A percentile compares a stretch with the other conserved stretches of the same genome.
These are phyloP conservation scores for Cutaneotrichosporon sp. DNA, from an alignment of 1,284 basidiomycete genomes.

Conservation along the genomic window DNA sequence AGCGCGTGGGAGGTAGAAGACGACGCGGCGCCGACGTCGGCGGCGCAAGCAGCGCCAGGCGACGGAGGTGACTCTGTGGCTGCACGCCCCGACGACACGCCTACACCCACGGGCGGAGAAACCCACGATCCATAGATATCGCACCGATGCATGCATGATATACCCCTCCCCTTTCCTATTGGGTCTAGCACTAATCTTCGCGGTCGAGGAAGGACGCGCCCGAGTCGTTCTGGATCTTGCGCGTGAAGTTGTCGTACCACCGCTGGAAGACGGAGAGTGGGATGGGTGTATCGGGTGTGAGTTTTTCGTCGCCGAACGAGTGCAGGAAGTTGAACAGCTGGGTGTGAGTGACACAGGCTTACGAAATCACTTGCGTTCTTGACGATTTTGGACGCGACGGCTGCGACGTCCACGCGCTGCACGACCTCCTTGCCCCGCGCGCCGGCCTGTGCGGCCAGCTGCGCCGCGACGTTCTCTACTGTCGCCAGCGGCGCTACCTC, in stretches of 20 bases:
- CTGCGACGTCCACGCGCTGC: slow-evolving; percentile 34
- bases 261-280: slow-evolving; percentile 68
- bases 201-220: slow-evolving; percentile 72
- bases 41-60: background rate
- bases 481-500: slow-evolving; percentile 55
- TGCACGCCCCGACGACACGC: no score
- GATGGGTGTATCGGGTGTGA: slow-evolving; percentile 59
- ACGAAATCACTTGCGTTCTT: slow-evolving; percentile 42
- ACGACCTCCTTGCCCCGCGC: slow-evolving; percentile 30
- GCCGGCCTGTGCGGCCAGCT: slow-evolving; percentile 52
- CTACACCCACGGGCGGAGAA: no score
- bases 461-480: slow-evolving; percentile 46
- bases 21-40: background rate
- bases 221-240: slow-evolving; percentile 62
- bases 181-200: slow-evolving; percentile 56
- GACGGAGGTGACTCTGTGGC: no score
- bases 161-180: no score
- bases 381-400: slow-evolving; percentile 47
- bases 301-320: slow-evolving; percentile 58
- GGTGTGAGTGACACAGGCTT: slow-evolving; percentile 4
- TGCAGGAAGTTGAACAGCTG: slow-evolving; percentile 79
- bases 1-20: slow-evolving; percentile 52
- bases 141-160: background rate
- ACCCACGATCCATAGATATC: background rate
- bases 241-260: slow-evolving; percentile 75